Conservation (phyloP, 805 yeast species). For the Candida qinlingensis region DNA sequence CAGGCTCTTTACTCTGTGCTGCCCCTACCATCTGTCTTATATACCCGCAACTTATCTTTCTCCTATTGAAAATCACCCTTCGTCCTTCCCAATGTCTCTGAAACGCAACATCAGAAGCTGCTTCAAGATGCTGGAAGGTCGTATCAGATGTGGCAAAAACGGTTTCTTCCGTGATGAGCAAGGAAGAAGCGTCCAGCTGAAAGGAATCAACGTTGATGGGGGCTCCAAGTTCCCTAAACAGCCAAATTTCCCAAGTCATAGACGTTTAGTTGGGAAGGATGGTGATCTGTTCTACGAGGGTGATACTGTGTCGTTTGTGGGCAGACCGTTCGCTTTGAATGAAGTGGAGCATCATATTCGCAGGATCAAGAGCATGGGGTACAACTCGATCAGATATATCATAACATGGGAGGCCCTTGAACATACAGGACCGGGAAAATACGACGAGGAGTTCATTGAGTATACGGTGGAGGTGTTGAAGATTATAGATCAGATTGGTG, state of each 20-base stretch:
- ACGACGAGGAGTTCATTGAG: slow-evolving; percentile 71
- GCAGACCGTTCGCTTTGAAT: slow-evolving; percentile 71
- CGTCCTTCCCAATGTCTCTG: not conserved
- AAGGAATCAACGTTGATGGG: slow-evolving; percentile 81
- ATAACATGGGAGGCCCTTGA: slow-evolving; percentile 92
- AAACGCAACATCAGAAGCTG: not conserved
- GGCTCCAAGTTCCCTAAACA: slow-evolving; percentile 61
- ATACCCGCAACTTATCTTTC: too few species aligned
- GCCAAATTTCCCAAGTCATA: slow-evolving; percentile 43
- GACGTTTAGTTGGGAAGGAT: slow-evolving; percentile 21
- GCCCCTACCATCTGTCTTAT: too few species aligned
- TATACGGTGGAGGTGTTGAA: slow-evolving; percentile 60
- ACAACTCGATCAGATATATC: slow-evolving; percentile 68
- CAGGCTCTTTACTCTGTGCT: too few species aligned
- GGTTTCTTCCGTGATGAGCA: slow-evolving; percentile 55
- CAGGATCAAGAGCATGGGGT: slow-evolving; percentile 76
- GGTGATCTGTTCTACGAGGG: slow-evolving; percentile 57
- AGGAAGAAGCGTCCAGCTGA: slow-evolving; percentile 58
- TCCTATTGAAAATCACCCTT: too few species aligned
- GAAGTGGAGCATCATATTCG: slow-evolving; percentile 67
- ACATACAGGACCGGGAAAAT: slow-evolving; percentile 78
- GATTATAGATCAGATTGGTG: slow-evolving; percentile 57
- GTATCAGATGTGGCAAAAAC: slow-evolving; percentile 31
- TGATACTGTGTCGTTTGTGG: slow-evolving; percentile 73
- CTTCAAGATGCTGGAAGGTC: slow-evolving; percentile 12